Evolutionary conservation across 164 flowering plant species (phyloP).

Genomic region (Umbilicus rupestris): DNA sequence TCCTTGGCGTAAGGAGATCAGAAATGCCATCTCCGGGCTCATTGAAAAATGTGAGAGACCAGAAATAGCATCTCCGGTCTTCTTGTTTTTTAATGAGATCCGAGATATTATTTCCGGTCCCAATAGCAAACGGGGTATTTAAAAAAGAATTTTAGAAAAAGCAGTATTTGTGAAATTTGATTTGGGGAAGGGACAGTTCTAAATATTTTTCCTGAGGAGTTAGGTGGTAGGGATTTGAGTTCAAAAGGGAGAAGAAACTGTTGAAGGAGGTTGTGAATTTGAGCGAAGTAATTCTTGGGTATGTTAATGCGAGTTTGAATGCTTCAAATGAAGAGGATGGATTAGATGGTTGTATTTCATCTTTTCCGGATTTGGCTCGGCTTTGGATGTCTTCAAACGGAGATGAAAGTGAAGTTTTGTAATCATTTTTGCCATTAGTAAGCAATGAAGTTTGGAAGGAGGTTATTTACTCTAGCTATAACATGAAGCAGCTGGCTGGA

Average conservation of each 20-base stretch:
- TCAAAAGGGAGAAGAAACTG: constrained; percentile 23
- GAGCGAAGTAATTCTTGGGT: constrained; percentile 38
- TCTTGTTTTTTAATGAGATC: too few relatives aligned
- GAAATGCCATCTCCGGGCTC: too few relatives aligned
- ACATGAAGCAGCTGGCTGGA: constrained; percentile 45
- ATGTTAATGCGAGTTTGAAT: constrained; percentile 29
- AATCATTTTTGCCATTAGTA: constrained; percentile 48
- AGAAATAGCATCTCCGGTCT: too few relatives aligned
- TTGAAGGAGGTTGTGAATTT: constrained; percentile 33
- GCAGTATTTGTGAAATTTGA: too few relatives aligned
- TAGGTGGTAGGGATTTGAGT: constrained; percentile 14
- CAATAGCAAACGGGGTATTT: too few relatives aligned
- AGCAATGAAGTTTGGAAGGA: constrained; percentile 26
- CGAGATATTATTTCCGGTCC: too few relatives aligned
- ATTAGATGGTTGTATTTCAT: constrained; percentile 15
- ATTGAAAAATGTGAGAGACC: too few relatives aligned
- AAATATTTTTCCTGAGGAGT: constrained; percentile 14
- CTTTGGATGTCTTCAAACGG: constrained; percentile 18
- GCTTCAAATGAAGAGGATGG: constrained; percentile 17
- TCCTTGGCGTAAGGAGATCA: too few relatives aligned
- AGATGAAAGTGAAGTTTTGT: constrained; percentile 6
- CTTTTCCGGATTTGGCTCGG: constrained; percentile 36
- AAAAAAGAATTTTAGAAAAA: too few relatives aligned
- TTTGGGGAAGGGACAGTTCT: too few relatives aligned
- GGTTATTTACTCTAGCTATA: constrained; percentile 24